These are phyloP conservation scores for Adansonia grandidieri DNA, from an alignment of 441 rosid species.

Conservation along the genomic window DNA sequence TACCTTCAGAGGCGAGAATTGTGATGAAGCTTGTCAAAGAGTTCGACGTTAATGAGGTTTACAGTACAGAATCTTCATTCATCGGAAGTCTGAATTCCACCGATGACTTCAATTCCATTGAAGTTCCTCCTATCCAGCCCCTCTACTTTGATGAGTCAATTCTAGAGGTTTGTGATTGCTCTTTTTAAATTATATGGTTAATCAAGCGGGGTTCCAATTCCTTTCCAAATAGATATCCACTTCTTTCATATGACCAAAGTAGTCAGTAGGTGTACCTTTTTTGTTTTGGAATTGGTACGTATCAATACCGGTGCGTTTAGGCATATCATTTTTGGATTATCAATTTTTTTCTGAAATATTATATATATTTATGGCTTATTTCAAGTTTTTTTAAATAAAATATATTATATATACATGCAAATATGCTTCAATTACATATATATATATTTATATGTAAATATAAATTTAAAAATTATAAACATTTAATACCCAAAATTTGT, in stretches of 20 bases:
- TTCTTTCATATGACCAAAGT: background rate
- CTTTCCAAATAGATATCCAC: background rate
- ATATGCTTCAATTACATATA: too few relatives aligned
- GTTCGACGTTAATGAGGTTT: conserved; percentile 82
- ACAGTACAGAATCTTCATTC: conserved; percentile 71
- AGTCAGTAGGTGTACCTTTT: too few relatives aligned
- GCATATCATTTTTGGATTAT: too few relatives aligned
- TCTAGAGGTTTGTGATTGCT: conserved; percentile 65
- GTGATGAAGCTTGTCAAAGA: conserved; percentile 79
- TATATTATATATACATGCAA: too few relatives aligned
- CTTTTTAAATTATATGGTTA: conserved; percentile 4
- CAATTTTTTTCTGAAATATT: too few relatives aligned
- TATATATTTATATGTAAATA: too few relatives aligned
- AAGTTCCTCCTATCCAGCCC: conserved; percentile 72
- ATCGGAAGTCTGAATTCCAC: conserved; percentile 83
- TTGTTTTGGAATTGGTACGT: too few relatives aligned
- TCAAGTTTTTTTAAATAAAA: too few relatives aligned
- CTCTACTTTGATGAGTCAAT: conserved; percentile 71
- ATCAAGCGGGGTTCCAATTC: background rate
- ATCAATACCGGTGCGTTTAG: too few relatives aligned
- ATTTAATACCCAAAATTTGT: too few relatives aligned
- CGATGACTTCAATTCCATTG: conserved; percentile 63
- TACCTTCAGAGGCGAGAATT: conserved; percentile 70
- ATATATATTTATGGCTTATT: too few relatives aligned
- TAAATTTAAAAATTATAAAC: too few relatives aligned